These are phyloP conservation scores for Saccharomycopsis sp. DNA, from an alignment of 805 yeast genomes.

Conservation along the genomic window DNA sequence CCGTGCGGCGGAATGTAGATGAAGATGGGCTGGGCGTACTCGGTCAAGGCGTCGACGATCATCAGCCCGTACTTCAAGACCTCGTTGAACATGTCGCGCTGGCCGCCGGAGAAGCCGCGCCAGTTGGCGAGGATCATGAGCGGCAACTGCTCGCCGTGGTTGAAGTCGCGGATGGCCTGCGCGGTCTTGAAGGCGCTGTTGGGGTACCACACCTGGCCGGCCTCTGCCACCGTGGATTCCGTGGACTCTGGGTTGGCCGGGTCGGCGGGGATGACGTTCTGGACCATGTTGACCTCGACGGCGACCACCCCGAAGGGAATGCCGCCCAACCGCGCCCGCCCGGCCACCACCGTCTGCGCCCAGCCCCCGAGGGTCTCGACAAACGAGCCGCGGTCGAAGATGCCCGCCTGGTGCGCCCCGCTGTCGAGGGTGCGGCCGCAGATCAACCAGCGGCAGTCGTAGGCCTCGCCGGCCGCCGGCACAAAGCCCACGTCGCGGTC, in stretches of 20 bases:
- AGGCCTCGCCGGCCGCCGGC: slow-evolving; percentile 66
- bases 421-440: slow-evolving; percentile 68
- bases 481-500: slow-evolving; percentile 82
- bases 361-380: slow-evolving; percentile 95
- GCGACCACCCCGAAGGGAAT: slow-evolving; percentile 97
- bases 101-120: slow-evolving; percentile 99
- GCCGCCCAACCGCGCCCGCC: slow-evolving; percentile 98
- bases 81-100: slow-evolving; percentile 98
- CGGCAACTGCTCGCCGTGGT: slow-evolving; percentile 96
- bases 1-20: slow-evolving; percentile 98
- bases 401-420: slow-evolving; percentile 74
- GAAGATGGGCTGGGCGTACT: slow-evolving; percentile 92
- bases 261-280: slow-evolving; percentile 91
- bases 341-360: slow-evolving; percentile 98
- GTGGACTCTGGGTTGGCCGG: slow-evolving; percentile 97
- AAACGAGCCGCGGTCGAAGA: slow-evolving; percentile 90
- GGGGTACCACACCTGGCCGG: slow-evolving; percentile 99
- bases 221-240: slow-evolving; percentile 82
- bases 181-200: slow-evolving; percentile 99
- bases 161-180: slow-evolving; percentile 95
- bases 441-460: slow-evolving; percentile 93
- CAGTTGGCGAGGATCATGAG: slow-evolving; percentile 97
- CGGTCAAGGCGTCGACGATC: slow-evolving; percentile 95
- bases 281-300: slow-evolving; percentile 87
- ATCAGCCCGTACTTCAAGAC: slow-evolving; percentile 94